phyloP scores from a whole-genome alignment of 164 flowering plant genomes.

The Akebia trifoliata region DNA sequence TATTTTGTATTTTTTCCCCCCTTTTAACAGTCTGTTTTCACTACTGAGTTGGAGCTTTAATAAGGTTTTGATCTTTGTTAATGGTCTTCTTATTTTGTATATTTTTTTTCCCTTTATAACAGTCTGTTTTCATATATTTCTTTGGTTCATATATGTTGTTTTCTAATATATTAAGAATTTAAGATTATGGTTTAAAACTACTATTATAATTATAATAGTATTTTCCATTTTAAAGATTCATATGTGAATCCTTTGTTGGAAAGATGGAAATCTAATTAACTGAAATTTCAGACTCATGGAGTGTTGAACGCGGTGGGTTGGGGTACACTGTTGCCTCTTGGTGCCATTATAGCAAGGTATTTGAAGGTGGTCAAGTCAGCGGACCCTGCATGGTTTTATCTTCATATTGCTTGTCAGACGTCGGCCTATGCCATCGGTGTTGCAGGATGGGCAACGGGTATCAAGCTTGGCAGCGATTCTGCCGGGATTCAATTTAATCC shows the following conservation, averaged over 20 bases:
- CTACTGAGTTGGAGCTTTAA: too few species aligned
- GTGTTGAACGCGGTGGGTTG: slow-evolving; percentile 69
- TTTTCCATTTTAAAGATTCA: not conserved
- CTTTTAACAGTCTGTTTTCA: too few species aligned
- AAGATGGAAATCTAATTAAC: not conserved
- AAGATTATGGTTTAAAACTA: too few species aligned
- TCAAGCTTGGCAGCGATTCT: slow-evolving; percentile 33
- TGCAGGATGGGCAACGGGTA: slow-evolving; percentile 36
- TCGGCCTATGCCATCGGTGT: slow-evolving; percentile 31
- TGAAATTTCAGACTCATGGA: slow-evolving; percentile 65
- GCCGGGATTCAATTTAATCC: slow-evolving; percentile 10
- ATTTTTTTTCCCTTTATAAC: too few species aligned
- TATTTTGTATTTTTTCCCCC: too few species aligned
- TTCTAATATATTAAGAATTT: too few species aligned
- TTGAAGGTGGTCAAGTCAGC: slow-evolving; percentile 62
- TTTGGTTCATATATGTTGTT: too few species aligned
- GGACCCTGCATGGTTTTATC: slow-evolving; percentile 44
- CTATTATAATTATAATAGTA: too few species aligned
- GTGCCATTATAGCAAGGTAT: slow-evolving; percentile 76
- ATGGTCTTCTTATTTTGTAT: too few species aligned
- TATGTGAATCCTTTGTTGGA: not conserved
- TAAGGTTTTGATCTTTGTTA: too few species aligned
- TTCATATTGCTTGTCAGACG: slow-evolving; percentile 29
- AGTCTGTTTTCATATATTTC: too few species aligned
- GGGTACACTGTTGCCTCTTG: slow-evolving; percentile 79